Base-by-base conservation (phyloP, 1,139 yeast genomes). In the Debaryomyces coudertii region DNA sequence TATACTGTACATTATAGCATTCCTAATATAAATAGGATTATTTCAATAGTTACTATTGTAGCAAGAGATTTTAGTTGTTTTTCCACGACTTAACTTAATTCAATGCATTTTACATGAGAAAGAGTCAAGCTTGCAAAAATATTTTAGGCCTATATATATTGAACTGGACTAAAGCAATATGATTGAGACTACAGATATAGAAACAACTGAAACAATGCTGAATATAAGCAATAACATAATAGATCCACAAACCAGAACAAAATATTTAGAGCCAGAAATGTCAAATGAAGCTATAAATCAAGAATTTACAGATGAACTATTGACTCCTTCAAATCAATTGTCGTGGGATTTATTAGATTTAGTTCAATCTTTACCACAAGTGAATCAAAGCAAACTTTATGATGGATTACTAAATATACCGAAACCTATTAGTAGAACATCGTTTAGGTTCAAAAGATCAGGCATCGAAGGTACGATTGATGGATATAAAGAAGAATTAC, bases 381-480 rank as follows among this genome's bases (percentile, higher is more conserved):
- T 72, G 8, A 56, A 64, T 43, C 56, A 61, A 39, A 62, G 61
- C 11, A 59, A 56, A 27, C 55, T 73, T 3, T 72, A 73, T 47
- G 76, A 73, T 46, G 65, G 64, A 12, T 65, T 87, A 47, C 60
- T 85, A 25, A 63, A 69, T 14, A 52, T 72, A 2, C 92, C 95
- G 0, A 66, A 71, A 9, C 67, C 80, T 2, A 68, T 82, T 14
- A 73, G 76, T 18, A 70, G 89, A 53, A 80, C 90, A 0, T 65
- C 79, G 0, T 76, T 80, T 47, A 69, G 87, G 44, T 82, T 84
- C 61, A 81, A 80, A 53, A 71, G 99, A 56, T 65, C 73, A 11
- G 99, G 99, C 1, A 76, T 95, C 5, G 76, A 77, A 4, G 98
- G 98, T 7, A 60, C 67, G 8, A 83, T 93, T 12, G 69, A 71